phyloP scores from a whole-genome alignment of 495 filamentous ascomycete species.

The Xylaria palmicola region DNA sequence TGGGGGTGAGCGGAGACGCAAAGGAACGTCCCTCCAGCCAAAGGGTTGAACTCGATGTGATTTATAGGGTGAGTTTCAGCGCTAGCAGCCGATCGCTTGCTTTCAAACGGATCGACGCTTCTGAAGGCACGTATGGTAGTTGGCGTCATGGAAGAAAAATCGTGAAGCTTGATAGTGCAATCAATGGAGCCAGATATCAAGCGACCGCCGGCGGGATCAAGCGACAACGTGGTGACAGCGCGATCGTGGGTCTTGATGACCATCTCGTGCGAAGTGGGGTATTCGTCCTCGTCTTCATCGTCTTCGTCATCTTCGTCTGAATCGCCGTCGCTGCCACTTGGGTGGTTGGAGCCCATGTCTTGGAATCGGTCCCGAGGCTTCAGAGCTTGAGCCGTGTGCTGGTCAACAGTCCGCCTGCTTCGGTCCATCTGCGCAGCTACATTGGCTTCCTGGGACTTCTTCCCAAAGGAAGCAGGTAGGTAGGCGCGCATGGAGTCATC shows the following conservation, averaged over 20 bases:
- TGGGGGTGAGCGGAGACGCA: slow-evolving; percentile 85
- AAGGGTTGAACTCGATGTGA: slow-evolving; percentile 80
- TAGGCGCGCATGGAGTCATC: slow-evolving; percentile 82
- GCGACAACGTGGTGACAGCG: slow-evolving; percentile 75
- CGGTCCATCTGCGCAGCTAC: slow-evolving; percentile 76
- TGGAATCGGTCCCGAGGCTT: slow-evolving; percentile 23
- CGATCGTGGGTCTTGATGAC: slow-evolving; percentile 89
- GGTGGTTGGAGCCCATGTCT: slow-evolving; percentile 38
- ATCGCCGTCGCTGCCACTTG: slow-evolving; percentile 52
- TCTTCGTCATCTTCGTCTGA: slow-evolving; percentile 59
- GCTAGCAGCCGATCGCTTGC: slow-evolving; percentile 64
- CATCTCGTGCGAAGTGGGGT: slow-evolving; percentile 90
- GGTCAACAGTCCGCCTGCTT: slow-evolving; percentile 58
- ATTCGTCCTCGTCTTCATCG: slow-evolving; percentile 81
- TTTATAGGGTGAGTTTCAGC: slow-evolving; percentile 86
- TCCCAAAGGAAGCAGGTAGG: slow-evolving; percentile 83
- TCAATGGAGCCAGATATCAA: slow-evolving; percentile 87
- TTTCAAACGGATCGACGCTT: slow-evolving; percentile 79
- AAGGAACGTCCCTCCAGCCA: slow-evolving; percentile 76
- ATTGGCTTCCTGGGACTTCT: slow-evolving; percentile 69
- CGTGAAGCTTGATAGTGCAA: slow-evolving; percentile 87
- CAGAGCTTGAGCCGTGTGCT: slow-evolving; percentile 16
- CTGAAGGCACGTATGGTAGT: slow-evolving; percentile 92
- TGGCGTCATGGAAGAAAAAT: slow-evolving; percentile 93
- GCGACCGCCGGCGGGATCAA: slow-evolving; percentile 82